Base-by-base conservation (phyloP, 2,329 filamentous ascomycete species). In the Chaetomiaceae sp. region DNA sequence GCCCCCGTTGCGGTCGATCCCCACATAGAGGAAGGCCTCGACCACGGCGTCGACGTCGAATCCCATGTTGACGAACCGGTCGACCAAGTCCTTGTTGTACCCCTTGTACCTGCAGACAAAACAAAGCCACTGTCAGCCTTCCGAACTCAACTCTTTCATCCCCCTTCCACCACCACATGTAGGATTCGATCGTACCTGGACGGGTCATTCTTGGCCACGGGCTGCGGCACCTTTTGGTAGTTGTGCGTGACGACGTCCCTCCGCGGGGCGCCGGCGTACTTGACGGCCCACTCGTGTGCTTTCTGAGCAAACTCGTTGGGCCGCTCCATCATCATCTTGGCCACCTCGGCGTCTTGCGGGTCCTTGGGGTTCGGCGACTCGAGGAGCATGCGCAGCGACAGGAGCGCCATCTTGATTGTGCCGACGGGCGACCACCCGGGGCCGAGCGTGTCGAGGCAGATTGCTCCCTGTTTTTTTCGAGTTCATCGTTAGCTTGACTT, bases 281-380 rank as follows among this genome's bases (percentile, higher is more conserved):
- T 80, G 40, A 95, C 82, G 3, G 94, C 89, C 94, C 94, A 99
- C 61, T 96, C 88, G 58, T 91, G 84, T 1, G 94, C 94, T 60
- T 88, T 86, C 59, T 83, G 79, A 51, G 88, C 84, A 65, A 96
- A 97, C 53, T 84, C 82, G 44, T 88, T 82, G 0, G 89, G 90
- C 43, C 88, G 81, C 2, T 85, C 81, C 55, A 95, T 77, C 65
- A 97, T 79, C 89, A 96, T 95, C 65, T 81, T 84, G 22, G 94
- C 94, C 1, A 97, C 94, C 69, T 96, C 90, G 36, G 91, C 91
- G 66, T 99, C 94, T 74, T 99, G 94, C 0, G 94, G 94, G 61
- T 99, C 94, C 64, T 92, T 95, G 0, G 94, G 92, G 69, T 99
- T 95, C 3, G 94, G 94, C 17, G 86, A 89, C 72, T 90, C 90